Percentiles rank a stretch among this genome's conserved stretches.
These are phyloP conservation scores for Phellopilus nigrolimitatus DNA, from an alignment of 1,284 basidiomycete species.

Conservation along the genomic window DNA sequence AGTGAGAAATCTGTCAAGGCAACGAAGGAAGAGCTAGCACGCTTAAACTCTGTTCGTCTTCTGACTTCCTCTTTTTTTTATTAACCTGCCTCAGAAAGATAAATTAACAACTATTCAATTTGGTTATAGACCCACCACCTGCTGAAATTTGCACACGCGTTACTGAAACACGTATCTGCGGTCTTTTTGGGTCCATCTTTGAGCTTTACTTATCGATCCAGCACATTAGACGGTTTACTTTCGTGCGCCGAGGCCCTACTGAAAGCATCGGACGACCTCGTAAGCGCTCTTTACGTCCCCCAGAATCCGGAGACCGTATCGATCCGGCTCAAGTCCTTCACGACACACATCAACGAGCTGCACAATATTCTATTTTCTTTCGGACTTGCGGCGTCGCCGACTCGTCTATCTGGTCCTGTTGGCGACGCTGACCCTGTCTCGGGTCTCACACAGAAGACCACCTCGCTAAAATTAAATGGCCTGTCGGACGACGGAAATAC, in stretches of 20 bases:
- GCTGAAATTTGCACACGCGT: slow-evolving; percentile 52
- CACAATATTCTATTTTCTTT: slow-evolving; percentile 29
- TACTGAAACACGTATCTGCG: slow-evolving; percentile 56
- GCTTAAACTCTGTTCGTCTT: slow-evolving; percentile 24
- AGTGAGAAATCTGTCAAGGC: slow-evolving; percentile 21
- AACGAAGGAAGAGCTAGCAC: slow-evolving; percentile 27
- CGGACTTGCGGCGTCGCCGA: slow-evolving; percentile 8
- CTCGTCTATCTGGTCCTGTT: no score
- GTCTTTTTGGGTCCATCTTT: slow-evolving; percentile 40
- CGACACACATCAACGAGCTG: slow-evolving; percentile 34
- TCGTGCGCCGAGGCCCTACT: slow-evolving; percentile 46
- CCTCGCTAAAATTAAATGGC: slow-evolving; percentile 23
- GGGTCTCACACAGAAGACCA: background rate
- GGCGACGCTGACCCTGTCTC: slow-evolving; percentile 2
- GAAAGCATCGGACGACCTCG: slow-evolving; percentile 56
- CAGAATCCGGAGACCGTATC: slow-evolving; percentile 44
- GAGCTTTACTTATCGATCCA: slow-evolving; percentile 14
- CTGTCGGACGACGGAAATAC: slow-evolving; percentile 27
- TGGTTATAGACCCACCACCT: slow-evolving; percentile 49
- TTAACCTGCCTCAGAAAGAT: slow-evolving; percentile 3
- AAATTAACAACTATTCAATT: no score
- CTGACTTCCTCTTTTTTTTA: background rate
- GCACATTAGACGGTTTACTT: slow-evolving; percentile 46
- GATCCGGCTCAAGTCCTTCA: slow-evolving; percentile 36
- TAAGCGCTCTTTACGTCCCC: slow-evolving; percentile 56